These are phyloP conservation scores for Ulmus americana DNA, from an alignment of 331 rosid genomes.

Conservation along the genomic window DNA sequence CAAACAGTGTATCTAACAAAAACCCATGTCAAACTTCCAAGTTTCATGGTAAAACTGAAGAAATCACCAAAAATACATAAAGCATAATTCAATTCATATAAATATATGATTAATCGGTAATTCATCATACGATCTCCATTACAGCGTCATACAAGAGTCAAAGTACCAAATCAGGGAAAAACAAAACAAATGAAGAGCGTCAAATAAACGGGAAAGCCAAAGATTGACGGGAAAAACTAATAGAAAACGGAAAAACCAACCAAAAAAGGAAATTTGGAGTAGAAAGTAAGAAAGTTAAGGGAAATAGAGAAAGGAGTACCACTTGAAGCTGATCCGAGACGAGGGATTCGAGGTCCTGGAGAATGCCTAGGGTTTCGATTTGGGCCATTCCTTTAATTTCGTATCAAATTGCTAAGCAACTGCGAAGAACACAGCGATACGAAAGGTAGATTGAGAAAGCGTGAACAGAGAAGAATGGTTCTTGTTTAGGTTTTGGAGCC, in stretches of 20 bases:
- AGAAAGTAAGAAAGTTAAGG: not conserved
- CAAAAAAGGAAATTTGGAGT: not conserved
- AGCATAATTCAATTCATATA: not conserved
- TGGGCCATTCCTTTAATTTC: constrained; percentile 44
- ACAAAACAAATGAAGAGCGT: not conserved
- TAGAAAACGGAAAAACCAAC: not conserved
- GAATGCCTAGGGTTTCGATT: constrained; percentile 61
- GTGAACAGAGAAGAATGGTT: not conserved
- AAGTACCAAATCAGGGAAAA: not conserved
- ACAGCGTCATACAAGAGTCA: not conserved
- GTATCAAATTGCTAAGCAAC: too few relatives aligned
- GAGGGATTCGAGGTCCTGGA: constrained; percentile 61
- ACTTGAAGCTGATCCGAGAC: constrained; percentile 83
- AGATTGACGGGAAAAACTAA: not conserved
- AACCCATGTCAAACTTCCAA: not conserved
- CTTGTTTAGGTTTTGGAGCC: too few relatives aligned
- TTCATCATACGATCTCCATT: not conserved
- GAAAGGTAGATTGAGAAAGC: not conserved
- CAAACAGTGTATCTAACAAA: not conserved
- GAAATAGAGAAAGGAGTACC: constrained; percentile 37
- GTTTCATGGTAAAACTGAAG: not conserved
- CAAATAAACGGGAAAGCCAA: not conserved
- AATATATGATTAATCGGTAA: not conserved
- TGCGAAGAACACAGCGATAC: not conserved
- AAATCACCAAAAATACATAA: not conserved